phyloP scores from a whole-genome alignment of 768 basidiomycete genomes.

The Termitomyces sp. region DNA sequence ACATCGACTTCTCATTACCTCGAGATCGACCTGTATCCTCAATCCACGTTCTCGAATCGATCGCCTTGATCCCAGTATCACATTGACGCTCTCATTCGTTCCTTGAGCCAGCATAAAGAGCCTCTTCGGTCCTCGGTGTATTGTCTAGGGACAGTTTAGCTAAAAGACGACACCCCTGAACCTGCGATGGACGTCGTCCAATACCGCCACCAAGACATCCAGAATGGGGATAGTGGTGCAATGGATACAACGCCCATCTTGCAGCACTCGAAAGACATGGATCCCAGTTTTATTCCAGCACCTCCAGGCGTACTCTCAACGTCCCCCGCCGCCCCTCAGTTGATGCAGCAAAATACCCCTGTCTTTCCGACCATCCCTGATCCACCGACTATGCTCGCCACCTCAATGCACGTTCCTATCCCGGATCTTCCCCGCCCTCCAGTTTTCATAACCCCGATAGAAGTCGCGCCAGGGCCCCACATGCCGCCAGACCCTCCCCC shows the following conservation, averaged over 20 bases:
- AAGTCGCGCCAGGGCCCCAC: constrained; percentile 23
- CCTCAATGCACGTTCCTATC: constrained; percentile 36
- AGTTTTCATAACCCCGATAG: constrained; percentile 34
- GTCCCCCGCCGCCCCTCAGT: constrained; percentile 19
- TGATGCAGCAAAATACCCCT: constrained; percentile 29
- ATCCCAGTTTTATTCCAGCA: constrained; percentile 19
- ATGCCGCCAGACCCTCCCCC: constrained; percentile 28
- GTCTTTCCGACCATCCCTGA: constrained; percentile 31
- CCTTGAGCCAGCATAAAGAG: constrained; percentile 9
- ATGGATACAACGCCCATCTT: constrained; percentile 35
- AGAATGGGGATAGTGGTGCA: constrained; percentile 21
- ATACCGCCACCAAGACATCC: constrained; percentile 32
- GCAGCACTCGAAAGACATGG: constrained; percentile 22
- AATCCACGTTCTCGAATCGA: constrained; percentile 19
- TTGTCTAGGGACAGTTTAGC: constrained; percentile 4
- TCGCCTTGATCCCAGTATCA: constrained; percentile 19
- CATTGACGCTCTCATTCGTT: constrained; percentile 10
- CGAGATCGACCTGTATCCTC: constrained; percentile 15
- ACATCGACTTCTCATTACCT: constrained; percentile 13
- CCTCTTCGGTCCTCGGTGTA: constrained; percentile 4
- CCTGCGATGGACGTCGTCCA: constrained; percentile 20
- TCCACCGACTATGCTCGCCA: constrained; percentile 17
- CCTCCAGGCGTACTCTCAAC: constrained; percentile 15
- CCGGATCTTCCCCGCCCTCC: constrained; percentile 30
- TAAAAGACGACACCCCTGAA: constrained; percentile 7